Base-by-base conservation (phyloP, 768 basidiomycete species). In the Auriscalpium orientale region DNA sequence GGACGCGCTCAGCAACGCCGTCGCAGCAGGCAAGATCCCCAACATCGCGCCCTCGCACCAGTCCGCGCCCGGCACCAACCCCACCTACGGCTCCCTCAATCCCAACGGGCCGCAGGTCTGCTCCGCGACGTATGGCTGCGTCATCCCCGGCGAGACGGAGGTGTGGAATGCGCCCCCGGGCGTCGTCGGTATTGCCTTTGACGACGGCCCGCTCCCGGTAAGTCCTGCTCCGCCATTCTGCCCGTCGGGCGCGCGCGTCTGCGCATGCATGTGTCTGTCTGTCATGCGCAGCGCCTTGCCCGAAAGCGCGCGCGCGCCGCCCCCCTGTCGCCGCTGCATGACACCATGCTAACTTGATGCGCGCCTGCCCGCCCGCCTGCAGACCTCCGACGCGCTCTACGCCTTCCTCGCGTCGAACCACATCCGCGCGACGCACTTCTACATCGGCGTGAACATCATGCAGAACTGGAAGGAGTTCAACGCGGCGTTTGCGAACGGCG, bases 391-490 rank as follows among this genome's bases (percentile, higher is more conserved):
- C 16, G 20, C 46, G 12, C 66, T 80, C n/a, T 72, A 74, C 61
- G 55, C 63, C 13, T 79, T 74, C 64, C 65, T 79, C 13, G 53
- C 65, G 36, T 11, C 68, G 48, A 69, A 79, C 55, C 67, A 74
- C 57, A 55, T 67, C 28, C 60, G 51, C 21, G 76, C 72, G 9
- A 76, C 77, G 18, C 77, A 78, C 58, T 79, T 78, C 62, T 71
- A 72, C 67, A 78, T 79, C 62, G 77, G 78, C 12, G 58, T 61
- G 2, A 77, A 76, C 60, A 71, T 78, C 55, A 48, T 73, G 11
- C 49, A 58, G n/a, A 65, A 71, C 58, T 67, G 62, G 21, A 59
- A 64, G 8, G 55, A 63, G 43, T 76, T 76, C 65, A 60, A 67
- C 18, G 55, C 58, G 18, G 74, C 74, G 4, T 69, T 66, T 60